Conservation (phyloP, 805 yeast species). For the Blastobotrys parvus region DNA sequence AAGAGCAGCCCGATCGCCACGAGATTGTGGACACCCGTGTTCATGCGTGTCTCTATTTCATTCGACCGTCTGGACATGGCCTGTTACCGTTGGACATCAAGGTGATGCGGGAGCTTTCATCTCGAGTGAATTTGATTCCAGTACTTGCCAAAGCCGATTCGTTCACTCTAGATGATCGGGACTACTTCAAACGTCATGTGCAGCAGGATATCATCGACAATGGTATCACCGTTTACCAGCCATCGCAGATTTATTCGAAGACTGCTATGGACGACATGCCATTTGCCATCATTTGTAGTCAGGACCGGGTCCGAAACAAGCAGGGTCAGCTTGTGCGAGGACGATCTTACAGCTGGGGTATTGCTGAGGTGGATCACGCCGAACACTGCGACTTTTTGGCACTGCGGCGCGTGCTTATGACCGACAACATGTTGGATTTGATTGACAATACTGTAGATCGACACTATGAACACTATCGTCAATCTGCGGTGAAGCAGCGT, state of each 20-base stretch:
- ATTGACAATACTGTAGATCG: conserved; percentile 70
- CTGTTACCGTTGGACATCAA: conserved; percentile 81
- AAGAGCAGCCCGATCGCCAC: conserved; percentile 75
- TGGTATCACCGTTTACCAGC: conserved; percentile 59
- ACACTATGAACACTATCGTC: conserved; percentile 72
- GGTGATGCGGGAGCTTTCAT: conserved; percentile 73
- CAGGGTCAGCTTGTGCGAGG: conserved; percentile 65
- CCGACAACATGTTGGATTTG: conserved; percentile 78
- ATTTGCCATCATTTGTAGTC: conserved; percentile 47
- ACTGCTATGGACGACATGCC: conserved; percentile 61
- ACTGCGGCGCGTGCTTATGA: conserved; percentile 68
- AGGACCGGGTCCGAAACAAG: conserved; percentile 54
- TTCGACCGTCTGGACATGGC: conserved; percentile 86
- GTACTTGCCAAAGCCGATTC: conserved; percentile 87
- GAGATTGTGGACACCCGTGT: conserved; percentile 61
- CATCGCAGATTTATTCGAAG: conserved; percentile 33
- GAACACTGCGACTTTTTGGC: conserved; percentile 84
- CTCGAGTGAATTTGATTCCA: conserved; percentile 81
- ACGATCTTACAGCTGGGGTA: conserved; percentile 93
- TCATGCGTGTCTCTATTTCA: conserved; percentile 83
- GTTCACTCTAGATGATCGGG: conserved; percentile 60
- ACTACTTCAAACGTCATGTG: conserved; percentile 52
- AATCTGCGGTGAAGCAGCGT: conserved; percentile 20
- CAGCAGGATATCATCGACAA: conserved; percentile 78
- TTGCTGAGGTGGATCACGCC: conserved; percentile 89